A percentile compares a stretch with the other conserved stretches of the same genome.
phyloP scores from a whole-genome alignment of 2,329 filamentous ascomycete species.

The Diatrype stigma region DNA sequence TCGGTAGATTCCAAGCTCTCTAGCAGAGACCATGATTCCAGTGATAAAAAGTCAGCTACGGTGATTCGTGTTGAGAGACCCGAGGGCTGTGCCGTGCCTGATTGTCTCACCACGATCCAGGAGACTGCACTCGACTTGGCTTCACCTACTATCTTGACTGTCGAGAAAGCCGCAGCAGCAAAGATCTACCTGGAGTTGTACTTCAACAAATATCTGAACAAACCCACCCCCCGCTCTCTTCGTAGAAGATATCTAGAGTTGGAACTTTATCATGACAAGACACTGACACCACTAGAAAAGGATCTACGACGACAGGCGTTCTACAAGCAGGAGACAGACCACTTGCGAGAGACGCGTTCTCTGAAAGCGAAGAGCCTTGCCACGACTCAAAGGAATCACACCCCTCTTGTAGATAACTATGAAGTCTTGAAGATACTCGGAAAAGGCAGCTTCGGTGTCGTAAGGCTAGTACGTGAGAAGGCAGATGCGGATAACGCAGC shows the following conservation, averaged over 20 bases:
- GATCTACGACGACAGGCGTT: constrained; percentile 54
- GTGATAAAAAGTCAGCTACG: constrained; percentile 25
- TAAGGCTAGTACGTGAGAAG: constrained; percentile 75
- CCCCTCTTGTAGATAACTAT: constrained; percentile 61
- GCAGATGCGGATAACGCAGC: constrained; percentile 22
- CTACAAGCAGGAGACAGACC: constrained; percentile 62
- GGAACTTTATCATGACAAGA: constrained; percentile 52
- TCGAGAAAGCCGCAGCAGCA: constrained; percentile 73
- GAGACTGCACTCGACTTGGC: constrained; percentile 26
- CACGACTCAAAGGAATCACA: constrained; percentile 35
- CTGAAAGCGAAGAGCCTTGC: constrained; percentile 58
- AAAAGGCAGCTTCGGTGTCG: constrained; percentile 92
- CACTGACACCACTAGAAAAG: constrained; percentile 53
- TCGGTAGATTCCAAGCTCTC: constrained; percentile 39
- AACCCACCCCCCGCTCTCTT: constrained; percentile 53
- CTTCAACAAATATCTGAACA: constrained; percentile 66
- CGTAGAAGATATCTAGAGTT: constrained; percentile 60
- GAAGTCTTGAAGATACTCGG: constrained; percentile 79
- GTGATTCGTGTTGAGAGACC: constrained; percentile 23
- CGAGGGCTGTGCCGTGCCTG: constrained; percentile 18
- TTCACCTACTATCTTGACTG: constrained; percentile 48
- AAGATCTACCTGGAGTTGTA: constrained; percentile 85
- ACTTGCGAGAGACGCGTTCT: constrained; percentile 68
- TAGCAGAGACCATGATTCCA: constrained; percentile 22
- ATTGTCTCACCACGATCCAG: constrained; percentile 28